Evolutionary conservation across 495 filamentous ascomycete species (phyloP).

Genomic region (Lophiotrema nucula): DNA sequence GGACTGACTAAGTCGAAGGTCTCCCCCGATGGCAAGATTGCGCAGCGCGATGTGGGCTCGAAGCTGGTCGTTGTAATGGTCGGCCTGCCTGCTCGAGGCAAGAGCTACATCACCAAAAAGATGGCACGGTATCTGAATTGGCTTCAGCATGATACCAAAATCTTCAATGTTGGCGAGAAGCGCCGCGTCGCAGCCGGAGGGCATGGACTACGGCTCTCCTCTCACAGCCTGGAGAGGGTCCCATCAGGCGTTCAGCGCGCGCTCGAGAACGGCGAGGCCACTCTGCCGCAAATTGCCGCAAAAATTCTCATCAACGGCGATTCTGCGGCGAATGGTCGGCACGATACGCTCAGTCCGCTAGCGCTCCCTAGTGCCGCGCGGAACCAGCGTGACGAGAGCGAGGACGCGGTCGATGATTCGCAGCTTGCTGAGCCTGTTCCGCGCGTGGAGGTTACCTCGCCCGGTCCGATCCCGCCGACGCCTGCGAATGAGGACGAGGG

Average conservation of each 20-base stretch:
- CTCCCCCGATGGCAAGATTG: conserved; percentile 90
- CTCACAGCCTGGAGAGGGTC: conserved; percentile 10
- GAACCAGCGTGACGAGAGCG: neutral
- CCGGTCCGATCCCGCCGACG: conserved; percentile 23
- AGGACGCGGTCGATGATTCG: conserved; percentile 8
- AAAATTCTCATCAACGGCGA: conserved; percentile 43
- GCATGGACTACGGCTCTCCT: conserved; percentile 25
- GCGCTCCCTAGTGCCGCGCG: conserved; percentile 11
- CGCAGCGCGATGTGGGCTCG: conserved; percentile 85
- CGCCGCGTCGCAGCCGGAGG: conserved; percentile 73
- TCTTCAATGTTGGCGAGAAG: conserved; percentile 96
- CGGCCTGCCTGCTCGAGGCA: conserved; percentile 88
- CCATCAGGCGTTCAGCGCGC: conserved; percentile 6
- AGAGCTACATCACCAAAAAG: conserved; percentile 99
- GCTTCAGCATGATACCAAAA: conserved; percentile 90
- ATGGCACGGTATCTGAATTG: conserved; percentile 91
- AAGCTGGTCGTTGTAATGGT: conserved; percentile 99
- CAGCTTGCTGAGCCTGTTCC: conserved; percentile 5
- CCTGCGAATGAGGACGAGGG: conserved; percentile 10
- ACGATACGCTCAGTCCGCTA: conserved; percentile 12
- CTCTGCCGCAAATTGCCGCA: conserved; percentile 33
- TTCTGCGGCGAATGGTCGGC: conserved; percentile 1
- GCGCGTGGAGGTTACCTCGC: conserved; percentile 27
- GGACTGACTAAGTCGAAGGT: conserved; percentile 88
- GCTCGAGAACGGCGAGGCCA: neutral